A percentile compares a stretch with the other conserved stretches of the same genome.
phyloP scores from a whole-genome alignment of 2,329 filamentous ascomycete genomes.

The Diaporthe ampelina region DNA sequence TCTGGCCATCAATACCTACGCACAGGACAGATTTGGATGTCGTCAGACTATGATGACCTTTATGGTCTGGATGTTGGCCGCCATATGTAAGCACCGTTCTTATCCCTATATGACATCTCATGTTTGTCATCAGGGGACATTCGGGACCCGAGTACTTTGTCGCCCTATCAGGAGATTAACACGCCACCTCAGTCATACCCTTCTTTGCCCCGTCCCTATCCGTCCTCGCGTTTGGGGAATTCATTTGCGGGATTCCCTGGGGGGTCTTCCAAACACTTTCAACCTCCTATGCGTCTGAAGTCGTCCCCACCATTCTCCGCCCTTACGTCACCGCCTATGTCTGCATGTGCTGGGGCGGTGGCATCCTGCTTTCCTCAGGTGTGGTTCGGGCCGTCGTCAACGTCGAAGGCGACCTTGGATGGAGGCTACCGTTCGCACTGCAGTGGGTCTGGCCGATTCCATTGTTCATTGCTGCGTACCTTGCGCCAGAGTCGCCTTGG shows the following conservation, averaged over 20 bases:
- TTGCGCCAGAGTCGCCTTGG: conserved; percentile 58
- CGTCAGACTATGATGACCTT: conserved; percentile 55
- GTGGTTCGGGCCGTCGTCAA: conserved; percentile 51
- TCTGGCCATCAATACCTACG: conserved; percentile 57
- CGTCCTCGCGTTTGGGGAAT: conserved; percentile 53
- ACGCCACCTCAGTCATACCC: conserved; percentile 44
- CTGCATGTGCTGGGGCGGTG: conserved; percentile 58
- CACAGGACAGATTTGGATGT: conserved; percentile 56
- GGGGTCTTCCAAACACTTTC: conserved; percentile 53
- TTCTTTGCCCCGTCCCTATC: conserved; percentile 53
- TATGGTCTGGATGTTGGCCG: conserved; percentile 51
- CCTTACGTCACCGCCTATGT: conserved; percentile 54
- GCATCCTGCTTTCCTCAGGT: conserved; percentile 53
- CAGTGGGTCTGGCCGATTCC: conserved; percentile 57
- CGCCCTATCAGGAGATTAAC: neutral
- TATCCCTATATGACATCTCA: neutral
- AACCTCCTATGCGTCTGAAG: conserved; percentile 55
- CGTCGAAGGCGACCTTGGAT: conserved; percentile 50
- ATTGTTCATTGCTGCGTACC: conserved; percentile 49
- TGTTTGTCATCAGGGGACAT: neutral
- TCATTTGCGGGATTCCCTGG: conserved; percentile 56
- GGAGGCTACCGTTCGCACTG: conserved; percentile 55
- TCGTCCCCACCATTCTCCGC: conserved; percentile 51
- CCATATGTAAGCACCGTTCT: conserved; percentile 48
- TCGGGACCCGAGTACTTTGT: neutral